Conservation (phyloP, 2,329 filamentous ascomycete species). For the Proliferodiscus dingleyae region DNA sequence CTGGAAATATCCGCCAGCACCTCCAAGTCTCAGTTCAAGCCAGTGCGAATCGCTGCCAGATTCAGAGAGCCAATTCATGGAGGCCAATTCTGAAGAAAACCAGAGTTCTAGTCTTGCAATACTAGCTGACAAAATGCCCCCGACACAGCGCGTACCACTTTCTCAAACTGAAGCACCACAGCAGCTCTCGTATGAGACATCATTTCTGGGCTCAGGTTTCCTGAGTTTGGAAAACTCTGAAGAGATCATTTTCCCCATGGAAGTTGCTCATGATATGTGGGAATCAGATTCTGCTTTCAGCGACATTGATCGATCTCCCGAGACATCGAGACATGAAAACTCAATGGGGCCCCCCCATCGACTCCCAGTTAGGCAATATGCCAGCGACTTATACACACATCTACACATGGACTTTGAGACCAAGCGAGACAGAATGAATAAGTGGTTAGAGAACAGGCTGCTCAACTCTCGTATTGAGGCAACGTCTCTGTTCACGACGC, state of each 20-base stretch:
- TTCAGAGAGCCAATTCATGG: not conserved
- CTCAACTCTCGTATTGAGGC: constrained; percentile 19
- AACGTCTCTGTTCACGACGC: constrained; percentile 12
- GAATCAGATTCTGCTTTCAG: constrained; percentile 14
- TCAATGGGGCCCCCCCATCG: not conserved
- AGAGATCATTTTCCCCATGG: not conserved
- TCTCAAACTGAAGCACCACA: no score
- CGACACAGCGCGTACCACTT: not conserved
- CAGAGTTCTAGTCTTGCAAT: not conserved
- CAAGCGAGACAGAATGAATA: constrained; percentile 20
- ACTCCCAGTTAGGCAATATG: constrained; percentile 2
- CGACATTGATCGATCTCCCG: constrained; percentile 2
- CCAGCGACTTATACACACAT: constrained; percentile 13
- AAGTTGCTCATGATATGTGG: not conserved
- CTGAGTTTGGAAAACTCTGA: constrained; percentile 3
- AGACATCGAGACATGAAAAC: not conserved
- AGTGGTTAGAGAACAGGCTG: constrained; percentile 20
- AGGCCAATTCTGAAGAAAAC: not conserved
- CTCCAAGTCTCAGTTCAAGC: constrained; percentile 8
- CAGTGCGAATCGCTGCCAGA: constrained; percentile 8
- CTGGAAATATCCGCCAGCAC: constrained; percentile 6
- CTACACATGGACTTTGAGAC: constrained; percentile 20
- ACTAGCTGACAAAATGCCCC: not conserved
- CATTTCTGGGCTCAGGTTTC: no score
- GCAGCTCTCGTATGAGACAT: no score